phyloP scores from a whole-genome alignment of 345 rosid genomes.

The Fremontodendron californicum region DNA sequence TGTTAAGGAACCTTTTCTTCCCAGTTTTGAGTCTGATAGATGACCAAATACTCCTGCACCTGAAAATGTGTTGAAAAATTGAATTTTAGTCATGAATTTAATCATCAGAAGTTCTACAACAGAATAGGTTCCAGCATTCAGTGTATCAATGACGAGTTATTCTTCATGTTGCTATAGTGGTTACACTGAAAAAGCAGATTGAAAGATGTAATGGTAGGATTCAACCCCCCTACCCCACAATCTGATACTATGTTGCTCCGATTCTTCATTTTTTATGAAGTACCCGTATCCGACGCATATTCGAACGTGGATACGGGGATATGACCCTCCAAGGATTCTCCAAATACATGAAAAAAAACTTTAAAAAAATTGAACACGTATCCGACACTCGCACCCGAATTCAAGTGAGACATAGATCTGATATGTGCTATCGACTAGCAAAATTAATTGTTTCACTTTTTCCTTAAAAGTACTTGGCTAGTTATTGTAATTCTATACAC shows the following conservation, averaged over 20 bases:
- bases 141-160: not conserved
- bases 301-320: no score
- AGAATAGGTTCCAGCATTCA: not conserved
- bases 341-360: no score
- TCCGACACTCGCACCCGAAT: no score
- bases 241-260: no score
- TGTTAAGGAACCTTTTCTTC: constrained; percentile 87
- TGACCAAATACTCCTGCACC: constrained; percentile 96
- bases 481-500: not conserved
- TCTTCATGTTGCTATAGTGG: not conserved
- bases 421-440: not conserved
- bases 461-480: not conserved
- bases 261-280: no score
- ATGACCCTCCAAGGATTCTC: no score
- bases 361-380: no score
- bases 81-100: not conserved
- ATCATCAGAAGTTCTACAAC: not conserved
- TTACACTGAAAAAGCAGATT: no score
- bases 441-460: no score
- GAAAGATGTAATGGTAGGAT: not conserved
- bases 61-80: constrained; percentile 20
- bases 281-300: no score
- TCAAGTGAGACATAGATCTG: no score
- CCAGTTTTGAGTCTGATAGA: constrained; percentile 79
- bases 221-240: not conserved